Evolutionary conservation across 805 yeast genomes (phyloP), one percentile per base, ranked within the genome.

Genomic region (Wickerhamia fluorescens): DNA sequence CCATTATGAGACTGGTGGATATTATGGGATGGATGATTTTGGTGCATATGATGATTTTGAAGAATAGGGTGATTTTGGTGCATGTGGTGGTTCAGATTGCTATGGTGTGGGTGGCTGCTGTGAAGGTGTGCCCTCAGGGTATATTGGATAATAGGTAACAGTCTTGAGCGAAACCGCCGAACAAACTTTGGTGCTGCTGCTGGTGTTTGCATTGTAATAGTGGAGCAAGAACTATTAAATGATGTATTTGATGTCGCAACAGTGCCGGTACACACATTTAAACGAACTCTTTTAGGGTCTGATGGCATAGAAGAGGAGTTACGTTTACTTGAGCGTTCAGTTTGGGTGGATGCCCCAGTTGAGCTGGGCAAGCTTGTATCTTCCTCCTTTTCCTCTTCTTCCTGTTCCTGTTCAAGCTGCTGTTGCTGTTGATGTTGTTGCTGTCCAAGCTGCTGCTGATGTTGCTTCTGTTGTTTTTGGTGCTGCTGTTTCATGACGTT

Each of bases 121-220:
- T 30, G 31, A 21, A 27, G 21, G 35, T 40, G 44, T 26, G 33
- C 41, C 37, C 44, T 25, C 25, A 30, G 26, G 30, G 44, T 45
- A 41, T 59, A 62, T 41, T 49, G 56, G 31, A 63, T 62, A 36
- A 62, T 63, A 30, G 70, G 70, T 32, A 63, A 51, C 7, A 62
- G 53, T 27, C 68, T 48, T 16, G 59, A 51, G 25, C 70, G 45
- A 41, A 53, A 59, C 25, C 58, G 45, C 20, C 63, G 47, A 24
- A 56, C 49, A 38, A 47, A 52, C 37, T 52, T 56, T 20, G 58
- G 66, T 6, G 60, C 50, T 40, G 10, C 9, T 7, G 7, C 11
- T 2, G 35, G 14, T 20, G 20, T 15, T 15, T 14, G 29, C 28
- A 25, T 25, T 15, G 20, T 25, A 10, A 22, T 8, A 13, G 28